Percentiles rank a stretch among this genome's conserved stretches.
Evolutionary conservation across 495 filamentous ascomycete species (phyloP).

Genomic region (Polyplosphaeria fusca): DNA sequence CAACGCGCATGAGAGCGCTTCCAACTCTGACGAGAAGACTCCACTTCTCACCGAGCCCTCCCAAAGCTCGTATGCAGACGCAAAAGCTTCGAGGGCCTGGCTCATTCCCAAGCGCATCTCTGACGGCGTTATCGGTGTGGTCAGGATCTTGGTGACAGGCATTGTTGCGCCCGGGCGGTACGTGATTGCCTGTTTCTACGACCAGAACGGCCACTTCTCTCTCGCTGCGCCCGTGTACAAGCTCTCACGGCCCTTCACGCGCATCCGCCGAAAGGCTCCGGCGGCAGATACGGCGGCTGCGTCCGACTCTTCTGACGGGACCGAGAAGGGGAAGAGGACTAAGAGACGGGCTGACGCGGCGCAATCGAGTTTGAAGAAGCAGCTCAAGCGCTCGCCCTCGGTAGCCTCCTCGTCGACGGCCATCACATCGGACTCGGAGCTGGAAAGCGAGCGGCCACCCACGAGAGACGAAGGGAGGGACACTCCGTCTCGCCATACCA

Average conservation of each 20-base stretch:
- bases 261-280: constrained; percentile 40
- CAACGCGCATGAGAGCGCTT: constrained; percentile 19
- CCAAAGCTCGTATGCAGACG: constrained; percentile 14
- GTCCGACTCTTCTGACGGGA: constrained; percentile 38
- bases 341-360: constrained; percentile 13
- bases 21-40: constrained; percentile 61
- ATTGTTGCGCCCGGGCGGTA: constrained; percentile 76
- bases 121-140: constrained; percentile 60
- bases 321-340: constrained; percentile 33
- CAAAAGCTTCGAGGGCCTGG: constrained; percentile 43
- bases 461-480: constrained; percentile 34
- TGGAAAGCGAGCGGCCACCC: constrained; percentile 35
- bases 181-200: constrained; percentile 73
- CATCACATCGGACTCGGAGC: constrained; percentile 40
- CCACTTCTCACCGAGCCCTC: constrained; percentile 50
- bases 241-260: constrained; percentile 34
- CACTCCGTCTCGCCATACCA: constrained; percentile 45
- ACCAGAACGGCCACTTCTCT: constrained; percentile 76
- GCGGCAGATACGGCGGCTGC: constrained; percentile 31
- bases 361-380: constrained; percentile 28
- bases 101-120: constrained; percentile 58
- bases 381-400: constrained; percentile 31
- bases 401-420: constrained; percentile 44
- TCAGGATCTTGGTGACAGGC: constrained; percentile 73
- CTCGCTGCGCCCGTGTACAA: constrained; percentile 38